phyloP scores from a whole-genome alignment of 345 rosid genomes.

The Boechera stricta region DNA sequence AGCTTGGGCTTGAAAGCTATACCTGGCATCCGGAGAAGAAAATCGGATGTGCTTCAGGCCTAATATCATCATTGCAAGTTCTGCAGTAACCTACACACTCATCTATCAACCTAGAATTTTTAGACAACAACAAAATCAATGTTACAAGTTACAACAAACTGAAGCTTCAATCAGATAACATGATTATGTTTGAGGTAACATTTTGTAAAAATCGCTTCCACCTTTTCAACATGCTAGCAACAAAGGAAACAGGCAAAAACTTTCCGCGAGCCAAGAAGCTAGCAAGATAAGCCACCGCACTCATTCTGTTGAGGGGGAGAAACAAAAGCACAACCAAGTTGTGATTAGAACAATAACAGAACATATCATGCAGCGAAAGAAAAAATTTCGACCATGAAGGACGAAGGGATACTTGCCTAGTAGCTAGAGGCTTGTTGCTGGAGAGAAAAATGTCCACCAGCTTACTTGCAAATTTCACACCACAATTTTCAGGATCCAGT shows the following conservation, averaged over 20 bases:
- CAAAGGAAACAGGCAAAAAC: conserved; percentile 60
- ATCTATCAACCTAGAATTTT: conserved; percentile 63
- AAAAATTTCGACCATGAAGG: conserved; percentile 13
- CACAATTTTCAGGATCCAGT: conserved; percentile 82
- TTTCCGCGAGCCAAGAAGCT: conserved; percentile 90
- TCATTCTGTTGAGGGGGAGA: conserved; percentile 64
- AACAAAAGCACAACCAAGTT: conserved; percentile 18
- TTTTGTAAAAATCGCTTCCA: not conserved
- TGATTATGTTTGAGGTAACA: conserved; percentile 5
- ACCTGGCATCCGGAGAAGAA: conserved; percentile 95
- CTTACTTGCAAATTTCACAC: conserved; percentile 63
- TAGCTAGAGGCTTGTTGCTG: conserved; percentile 50
- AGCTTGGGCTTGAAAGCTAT: not conserved
- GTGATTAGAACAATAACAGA: conserved; percentile 21
- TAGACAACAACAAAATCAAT: not conserved
- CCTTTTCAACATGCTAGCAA: conserved; percentile 67
- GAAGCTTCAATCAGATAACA: conserved; percentile 18
- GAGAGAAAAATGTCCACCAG: conserved; percentile 60
- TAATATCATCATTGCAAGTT: conserved; percentile 53
- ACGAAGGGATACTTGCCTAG: conserved; percentile 53
- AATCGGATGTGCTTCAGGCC: conserved; percentile 60
- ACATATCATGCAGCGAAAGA: conserved; percentile 6
- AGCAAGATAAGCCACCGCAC: conserved; percentile 89
- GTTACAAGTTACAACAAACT: conserved; percentile 19
- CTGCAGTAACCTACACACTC: conserved; percentile 71